Conservation (phyloP, 305 asterid genomes). For the Solanum hybrid region DNA sequence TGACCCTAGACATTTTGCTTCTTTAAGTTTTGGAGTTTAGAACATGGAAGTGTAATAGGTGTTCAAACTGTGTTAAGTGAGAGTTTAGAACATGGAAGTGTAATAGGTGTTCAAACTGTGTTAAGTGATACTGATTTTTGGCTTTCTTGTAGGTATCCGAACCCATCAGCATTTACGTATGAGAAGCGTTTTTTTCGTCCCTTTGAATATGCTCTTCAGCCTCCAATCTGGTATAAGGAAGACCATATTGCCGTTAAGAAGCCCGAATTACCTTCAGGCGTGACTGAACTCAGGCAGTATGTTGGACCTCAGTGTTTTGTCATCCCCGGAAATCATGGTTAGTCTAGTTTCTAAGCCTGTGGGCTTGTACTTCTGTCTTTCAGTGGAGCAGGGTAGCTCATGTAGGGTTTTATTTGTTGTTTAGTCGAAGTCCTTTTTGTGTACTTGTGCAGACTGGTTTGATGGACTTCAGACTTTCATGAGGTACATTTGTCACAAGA, state of each 20-base stretch:
- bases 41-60: neutral
- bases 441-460: conserved; percentile 73
- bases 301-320: conserved; percentile 91
- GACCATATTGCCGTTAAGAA: conserved; percentile 79
- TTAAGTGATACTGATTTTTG: neutral
- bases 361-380: neutral
- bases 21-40: neutral
- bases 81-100: neutral
- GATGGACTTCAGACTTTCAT: conserved; percentile 98
- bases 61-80: neutral
- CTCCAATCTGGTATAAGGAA: conserved; percentile 80
- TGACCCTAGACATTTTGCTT: neutral
- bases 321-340: conserved; percentile 99
- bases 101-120: neutral
- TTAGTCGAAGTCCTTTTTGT: neutral
- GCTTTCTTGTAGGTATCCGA: conserved; percentile 65
- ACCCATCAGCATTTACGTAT: conserved; percentile 84
- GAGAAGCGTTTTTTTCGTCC: conserved; percentile 90
- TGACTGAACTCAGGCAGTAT: conserved; percentile 56
- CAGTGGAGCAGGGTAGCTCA: neutral
- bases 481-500: conserved; percentile 96
- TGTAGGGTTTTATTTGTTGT: neutral
- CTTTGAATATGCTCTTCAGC: conserved; percentile 96
- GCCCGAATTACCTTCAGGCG: conserved; percentile 84
- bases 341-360: conserved; percentile 11